Percentiles rank a stretch among this genome's conserved stretches.
phyloP scores from a whole-genome alignment of 1,284 basidiomycete genomes.

The Baeospora myosura region DNA sequence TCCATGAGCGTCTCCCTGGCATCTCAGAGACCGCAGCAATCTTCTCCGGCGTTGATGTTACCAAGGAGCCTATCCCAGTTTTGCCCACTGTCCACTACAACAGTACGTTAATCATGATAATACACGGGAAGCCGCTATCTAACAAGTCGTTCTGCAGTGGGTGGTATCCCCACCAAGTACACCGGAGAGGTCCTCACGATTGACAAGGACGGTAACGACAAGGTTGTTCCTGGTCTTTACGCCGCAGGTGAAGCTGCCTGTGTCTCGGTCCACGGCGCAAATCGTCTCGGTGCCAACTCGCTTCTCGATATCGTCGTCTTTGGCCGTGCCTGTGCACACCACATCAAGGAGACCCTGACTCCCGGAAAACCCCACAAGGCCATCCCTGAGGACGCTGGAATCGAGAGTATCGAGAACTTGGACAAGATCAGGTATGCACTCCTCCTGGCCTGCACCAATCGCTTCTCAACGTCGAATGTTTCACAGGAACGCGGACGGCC shows the following conservation, averaged over 20 bases:
- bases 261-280: constrained; percentile 98
- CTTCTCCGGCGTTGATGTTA: constrained; percentile 98
- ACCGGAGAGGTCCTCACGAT: constrained; percentile 93
- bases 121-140: constrained; percentile 14
- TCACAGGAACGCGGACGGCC: constrained; percentile 69
- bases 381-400: constrained; percentile 84
- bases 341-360: constrained; percentile 88
- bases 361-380: constrained; percentile 90
- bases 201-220: constrained; percentile 85
- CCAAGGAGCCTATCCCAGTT: constrained; percentile 98
- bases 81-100: constrained; percentile 95
- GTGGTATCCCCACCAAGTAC: constrained; percentile 98
- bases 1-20: constrained; percentile 97
- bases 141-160: constrained; percentile 65
- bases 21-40: constrained; percentile 99
- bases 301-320: constrained; percentile 99
- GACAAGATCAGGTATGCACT: constrained; percentile 78
- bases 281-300: constrained; percentile 99
- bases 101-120: constrained; percentile 50
- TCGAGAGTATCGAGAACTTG: constrained; percentile 81
- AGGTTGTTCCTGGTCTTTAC: constrained; percentile 94
- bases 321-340: constrained; percentile 96
- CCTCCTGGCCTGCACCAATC: no score
- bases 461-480: background rate
- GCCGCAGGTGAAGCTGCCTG: constrained; percentile 99